Conservation (phyloP, 352 stramenopile genomes). For the Phytophthora pisi region DNA sequence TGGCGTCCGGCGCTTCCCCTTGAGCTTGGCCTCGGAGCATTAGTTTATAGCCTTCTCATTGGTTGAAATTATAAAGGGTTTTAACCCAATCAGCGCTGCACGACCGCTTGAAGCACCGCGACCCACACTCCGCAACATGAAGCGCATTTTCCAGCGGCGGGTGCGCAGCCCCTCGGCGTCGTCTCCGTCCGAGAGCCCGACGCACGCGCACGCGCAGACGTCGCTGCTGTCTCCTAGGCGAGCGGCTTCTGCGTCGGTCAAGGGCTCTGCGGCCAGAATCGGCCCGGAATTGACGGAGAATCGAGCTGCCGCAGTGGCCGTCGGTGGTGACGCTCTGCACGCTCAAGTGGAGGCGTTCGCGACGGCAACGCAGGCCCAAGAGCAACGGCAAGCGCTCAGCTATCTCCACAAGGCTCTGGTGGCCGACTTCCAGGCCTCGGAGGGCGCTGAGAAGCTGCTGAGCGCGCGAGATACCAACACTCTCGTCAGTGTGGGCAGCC, state of each 20-base stretch:
- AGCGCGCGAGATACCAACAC: slow-evolving; percentile 20
- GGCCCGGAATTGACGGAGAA: slow-evolving; percentile 10
- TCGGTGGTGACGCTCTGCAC: background rate
- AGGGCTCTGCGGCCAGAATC: slow-evolving; percentile 9
- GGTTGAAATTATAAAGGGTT: background rate
- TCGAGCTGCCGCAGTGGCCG: background rate
- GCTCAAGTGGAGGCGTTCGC: slow-evolving; percentile 25
- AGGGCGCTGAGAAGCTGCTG: slow-evolving; percentile 6
- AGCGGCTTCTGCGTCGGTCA: slow-evolving; percentile 17
- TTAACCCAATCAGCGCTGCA: background rate
- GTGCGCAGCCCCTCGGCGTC: slow-evolving; percentile 17
- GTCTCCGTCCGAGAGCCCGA: slow-evolving; percentile 16
- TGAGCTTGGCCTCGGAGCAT: background rate
- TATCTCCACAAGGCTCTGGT: slow-evolving; percentile 9
- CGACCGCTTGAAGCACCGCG: slow-evolving; percentile 20
- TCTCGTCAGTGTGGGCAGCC: slow-evolving; percentile 38
- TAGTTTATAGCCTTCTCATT: background rate
- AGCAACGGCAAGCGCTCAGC: slow-evolving; percentile 11
- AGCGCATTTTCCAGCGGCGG: slow-evolving; percentile 60
- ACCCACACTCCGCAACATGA: slow-evolving; percentile 37
- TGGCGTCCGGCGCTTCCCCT: background rate
- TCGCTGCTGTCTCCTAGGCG: slow-evolving; percentile 10
- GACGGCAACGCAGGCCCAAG: slow-evolving; percentile 6
- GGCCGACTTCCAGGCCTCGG: background rate
- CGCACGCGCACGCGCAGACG: background rate